These are phyloP conservation scores for Aspergillus sojae DNA, from an alignment of 2,329 filamentous ascomycete species.

Conservation along the genomic window DNA sequence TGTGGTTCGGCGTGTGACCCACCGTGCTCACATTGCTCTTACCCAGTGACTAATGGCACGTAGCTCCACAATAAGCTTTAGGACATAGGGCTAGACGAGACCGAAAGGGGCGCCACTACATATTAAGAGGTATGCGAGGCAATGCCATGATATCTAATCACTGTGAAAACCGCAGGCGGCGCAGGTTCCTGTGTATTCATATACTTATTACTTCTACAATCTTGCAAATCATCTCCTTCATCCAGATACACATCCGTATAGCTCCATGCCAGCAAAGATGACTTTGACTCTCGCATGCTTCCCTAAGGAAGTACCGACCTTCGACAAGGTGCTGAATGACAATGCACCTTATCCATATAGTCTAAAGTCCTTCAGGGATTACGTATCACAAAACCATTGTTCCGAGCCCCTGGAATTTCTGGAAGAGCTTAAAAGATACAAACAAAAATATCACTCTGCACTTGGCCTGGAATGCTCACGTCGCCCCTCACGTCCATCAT, in stretches of 20 bases:
- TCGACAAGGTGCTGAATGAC: background rate
- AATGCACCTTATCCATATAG: background rate
- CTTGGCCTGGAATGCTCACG: background rate
- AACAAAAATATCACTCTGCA: background rate
- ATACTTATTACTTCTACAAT: background rate
- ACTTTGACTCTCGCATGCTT: background rate
- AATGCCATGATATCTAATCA: background rate
- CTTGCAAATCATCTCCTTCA: background rate
- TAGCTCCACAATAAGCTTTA: background rate
- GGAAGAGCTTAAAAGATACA: background rate
- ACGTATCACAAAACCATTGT: slow-evolving; percentile 3
- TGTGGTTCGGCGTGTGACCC: background rate
- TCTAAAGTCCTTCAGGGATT: background rate
- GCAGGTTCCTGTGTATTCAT: background rate
- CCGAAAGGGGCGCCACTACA: background rate
- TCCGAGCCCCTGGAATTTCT: slow-evolving; percentile 1
- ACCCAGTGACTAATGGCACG: background rate
- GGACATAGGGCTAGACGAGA: background rate
- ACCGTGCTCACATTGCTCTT: background rate
- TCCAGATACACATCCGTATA: background rate
- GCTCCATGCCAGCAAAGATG: background rate
- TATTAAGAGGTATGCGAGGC: background rate
- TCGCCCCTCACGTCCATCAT: background rate
- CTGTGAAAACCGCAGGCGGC: background rate
- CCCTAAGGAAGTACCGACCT: background rate